Base-by-base conservation (phyloP, 148 eudicot species). In the Vaccinium darrowii region DNA sequence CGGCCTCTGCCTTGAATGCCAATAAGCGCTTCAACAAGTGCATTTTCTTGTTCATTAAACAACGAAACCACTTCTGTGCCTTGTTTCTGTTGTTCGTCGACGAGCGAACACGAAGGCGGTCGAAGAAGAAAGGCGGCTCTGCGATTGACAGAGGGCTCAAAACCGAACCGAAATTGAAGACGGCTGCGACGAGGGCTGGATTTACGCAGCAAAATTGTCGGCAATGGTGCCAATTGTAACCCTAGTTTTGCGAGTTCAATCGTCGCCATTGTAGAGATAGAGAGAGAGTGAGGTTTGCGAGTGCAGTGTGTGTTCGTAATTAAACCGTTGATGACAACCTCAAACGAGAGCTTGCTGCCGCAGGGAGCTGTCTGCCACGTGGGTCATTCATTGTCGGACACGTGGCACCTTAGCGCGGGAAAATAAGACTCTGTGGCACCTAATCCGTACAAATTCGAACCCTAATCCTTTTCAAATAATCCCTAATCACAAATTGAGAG, bases 1-100 rank as follows among this genome's bases (percentile, higher is more conserved):
- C 95, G 93, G 16, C 99, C 98, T 23, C 99, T 98, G 85, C 99
- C 98, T 88, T 96, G 98, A 69, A 96, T 88, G 3, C 99, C 99
- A 18, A 96, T 87, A 8, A 96, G 92, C 77, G 94, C 97, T 25
- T 92, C 93, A 60, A 96, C 85, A 3, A 96, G 90, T 1, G 85
- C 87, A 79, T 89, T 91, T 58, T 96, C 99, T 21, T 93, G 90
- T 33, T 91, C 84, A 4, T 82, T 92, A 78, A 96, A 94, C 60
- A 30, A 13, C 18, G 72, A 53, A 57, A 84, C 78, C 18, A 76
- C 89, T 36, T 86, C 85, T 0, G 58, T 62, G 18, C 36, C 78
- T 85, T 82, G 81, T 36, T 67, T 67, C 27, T 1, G 60, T 84
- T 84, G 49, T 84, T 90, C 84, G 82, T 65, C 69, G 16, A 87